phyloP scores from a whole-genome alignment of 2,329 filamentous ascomycete species.

The Colletotrichum sp. region DNA sequence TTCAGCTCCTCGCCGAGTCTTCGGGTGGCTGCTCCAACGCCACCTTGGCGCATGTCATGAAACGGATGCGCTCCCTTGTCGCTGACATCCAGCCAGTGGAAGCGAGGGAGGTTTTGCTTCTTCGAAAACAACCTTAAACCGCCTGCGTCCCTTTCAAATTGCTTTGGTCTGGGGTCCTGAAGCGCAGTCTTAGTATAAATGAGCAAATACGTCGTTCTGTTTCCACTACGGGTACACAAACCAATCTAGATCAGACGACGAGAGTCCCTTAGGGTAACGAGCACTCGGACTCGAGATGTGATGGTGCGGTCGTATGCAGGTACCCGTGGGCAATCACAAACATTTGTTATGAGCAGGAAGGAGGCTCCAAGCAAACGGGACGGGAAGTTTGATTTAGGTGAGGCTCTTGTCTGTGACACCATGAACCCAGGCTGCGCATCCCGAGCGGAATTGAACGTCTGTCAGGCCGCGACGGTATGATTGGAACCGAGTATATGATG shows the following conservation, averaged over 20 bases:
- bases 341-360: not conserved
- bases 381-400: not conserved
- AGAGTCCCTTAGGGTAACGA: not conserved
- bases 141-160: not conserved
- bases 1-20: not conserved
- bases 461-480: not conserved
- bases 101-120: not conserved
- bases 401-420: not conserved
- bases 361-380: not conserved
- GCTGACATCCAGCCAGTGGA: not conserved
- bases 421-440: not conserved
- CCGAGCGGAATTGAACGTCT: not conserved
- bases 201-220: not conserved
- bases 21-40: not conserved
- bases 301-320: not conserved
- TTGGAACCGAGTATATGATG: not conserved
- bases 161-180: not conserved
- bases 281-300: not conserved
- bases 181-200: not conserved
- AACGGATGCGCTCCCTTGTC: not conserved
- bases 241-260: not conserved
- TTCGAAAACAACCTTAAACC: not conserved
- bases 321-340: slow-evolving; percentile 3
- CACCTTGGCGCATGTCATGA: slow-evolving; percentile 9
- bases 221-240: not conserved